Conservation (phyloP, 805 yeast genomes). For the Hanseniaspora occidentalis region DNA sequence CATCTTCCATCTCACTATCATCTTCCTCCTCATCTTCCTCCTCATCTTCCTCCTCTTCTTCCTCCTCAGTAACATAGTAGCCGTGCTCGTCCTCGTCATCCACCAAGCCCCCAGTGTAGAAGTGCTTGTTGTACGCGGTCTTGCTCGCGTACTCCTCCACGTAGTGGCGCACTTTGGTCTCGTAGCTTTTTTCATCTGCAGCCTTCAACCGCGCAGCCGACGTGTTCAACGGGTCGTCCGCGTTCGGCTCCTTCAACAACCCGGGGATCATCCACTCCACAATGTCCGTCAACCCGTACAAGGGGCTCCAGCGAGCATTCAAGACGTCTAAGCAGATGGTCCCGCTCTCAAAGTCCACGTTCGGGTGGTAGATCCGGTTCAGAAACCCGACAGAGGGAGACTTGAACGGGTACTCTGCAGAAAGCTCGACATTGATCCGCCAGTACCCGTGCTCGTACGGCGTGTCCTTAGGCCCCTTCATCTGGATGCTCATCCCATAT, state of each 20-base stretch:
- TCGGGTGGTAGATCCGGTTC: constrained; percentile 89
- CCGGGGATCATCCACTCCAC: constrained; percentile 93
- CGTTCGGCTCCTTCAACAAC: constrained; percentile 79
- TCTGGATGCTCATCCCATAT: constrained; percentile 78
- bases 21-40: constrained; percentile 7
- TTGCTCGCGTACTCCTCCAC: constrained; percentile 56
- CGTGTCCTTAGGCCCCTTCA: constrained; percentile 76
- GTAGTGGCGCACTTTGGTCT: constrained; percentile 56
- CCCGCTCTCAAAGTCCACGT: constrained; percentile 83
- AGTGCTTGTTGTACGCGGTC: constrained; percentile 26
- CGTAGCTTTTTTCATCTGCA: constrained; percentile 54
- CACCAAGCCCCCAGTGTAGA: constrained; percentile 35
- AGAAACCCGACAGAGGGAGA: constrained; percentile 92
- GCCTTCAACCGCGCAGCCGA: constrained; percentile 76
- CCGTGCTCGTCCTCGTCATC: constrained; percentile 18
- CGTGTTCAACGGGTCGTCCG: constrained; percentile 85
- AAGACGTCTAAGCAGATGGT: constrained; percentile 92
- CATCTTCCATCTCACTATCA: not conserved
- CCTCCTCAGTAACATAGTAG: constrained; percentile 11
- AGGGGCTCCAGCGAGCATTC: constrained; percentile 96
- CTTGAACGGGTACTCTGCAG: constrained; percentile 90
- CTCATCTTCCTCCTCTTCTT: constrained; percentile 19
- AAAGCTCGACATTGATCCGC: constrained; percentile 86
- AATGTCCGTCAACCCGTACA: constrained; percentile 84
- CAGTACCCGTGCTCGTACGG: constrained; percentile 86